phyloP scores from a whole-genome alignment of 345 rosid species.

The Mercurialis annua region DNA sequence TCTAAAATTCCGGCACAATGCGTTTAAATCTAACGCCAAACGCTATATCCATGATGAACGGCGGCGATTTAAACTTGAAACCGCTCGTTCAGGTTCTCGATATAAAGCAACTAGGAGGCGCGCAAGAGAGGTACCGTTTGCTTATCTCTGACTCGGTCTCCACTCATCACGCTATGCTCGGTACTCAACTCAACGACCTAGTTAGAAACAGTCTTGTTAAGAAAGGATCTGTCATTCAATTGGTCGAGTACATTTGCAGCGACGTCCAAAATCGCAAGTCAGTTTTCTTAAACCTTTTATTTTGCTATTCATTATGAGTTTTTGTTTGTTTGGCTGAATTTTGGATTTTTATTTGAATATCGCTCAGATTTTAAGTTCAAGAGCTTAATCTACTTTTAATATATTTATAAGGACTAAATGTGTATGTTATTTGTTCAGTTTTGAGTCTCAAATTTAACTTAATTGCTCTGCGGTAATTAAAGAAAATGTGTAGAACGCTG shows the following conservation, averaged over 20 bases:
- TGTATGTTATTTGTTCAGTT: background rate
- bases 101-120: constrained; percentile 51
- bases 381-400: background rate
- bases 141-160: constrained; percentile 60
- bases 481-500: too few relatives aligned
- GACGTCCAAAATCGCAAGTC: constrained; percentile 63
- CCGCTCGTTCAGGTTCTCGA: constrained; percentile 81
- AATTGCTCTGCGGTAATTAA: too few relatives aligned
- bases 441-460: background rate
- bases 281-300: background rate
- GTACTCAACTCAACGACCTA: constrained; percentile 73
- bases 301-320: background rate
- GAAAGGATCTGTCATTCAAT: constrained; percentile 81
- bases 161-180: constrained; percentile 78
- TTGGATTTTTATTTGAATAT: background rate
- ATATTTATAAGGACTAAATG: background rate
- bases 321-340: background rate
- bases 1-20: constrained; percentile 45
- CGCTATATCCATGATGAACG: constrained; percentile 59
- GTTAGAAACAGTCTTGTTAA: constrained; percentile 53
- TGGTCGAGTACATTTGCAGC: constrained; percentile 83
- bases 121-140: constrained; percentile 72
- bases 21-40: constrained; percentile 68
- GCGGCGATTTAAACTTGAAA: constrained; percentile 72
- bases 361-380: background rate